A percentile compares a stretch with the other conserved stretches of the same genome.
Evolutionary conservation across 2,329 filamentous ascomycete species (phyloP).

Genomic region (Fusarium verrucosum): DNA sequence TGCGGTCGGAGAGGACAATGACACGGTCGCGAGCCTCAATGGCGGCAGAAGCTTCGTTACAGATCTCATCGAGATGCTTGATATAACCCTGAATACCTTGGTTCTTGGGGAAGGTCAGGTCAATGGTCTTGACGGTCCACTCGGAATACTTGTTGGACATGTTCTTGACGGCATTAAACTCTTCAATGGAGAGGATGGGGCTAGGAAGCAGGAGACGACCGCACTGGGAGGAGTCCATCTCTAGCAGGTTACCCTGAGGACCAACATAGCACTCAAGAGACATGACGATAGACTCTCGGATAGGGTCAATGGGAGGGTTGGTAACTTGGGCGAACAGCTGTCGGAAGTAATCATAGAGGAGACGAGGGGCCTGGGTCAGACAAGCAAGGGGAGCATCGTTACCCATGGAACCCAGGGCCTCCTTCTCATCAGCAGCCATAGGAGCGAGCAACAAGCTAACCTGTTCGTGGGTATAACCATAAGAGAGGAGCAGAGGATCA

Average conservation of each 20-base stretch:
- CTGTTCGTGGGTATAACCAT: slow-evolving; percentile 95
- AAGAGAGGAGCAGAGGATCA: slow-evolving; percentile 84
- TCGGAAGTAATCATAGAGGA: slow-evolving; percentile 96
- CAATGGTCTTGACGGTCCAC: slow-evolving; percentile 91
- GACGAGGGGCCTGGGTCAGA: slow-evolving; percentile 85
- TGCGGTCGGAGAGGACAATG: slow-evolving; percentile 88
- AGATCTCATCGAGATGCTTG: slow-evolving; percentile 87
- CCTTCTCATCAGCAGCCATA: slow-evolving; percentile 97
- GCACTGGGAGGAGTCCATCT: slow-evolving; percentile 92
- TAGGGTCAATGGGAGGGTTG: slow-evolving; percentile 96
- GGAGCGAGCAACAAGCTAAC: slow-evolving; percentile 90
- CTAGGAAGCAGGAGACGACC: slow-evolving; percentile 86
- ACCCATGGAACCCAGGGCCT: slow-evolving; percentile 96
- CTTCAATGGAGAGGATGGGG: slow-evolving; percentile 86
- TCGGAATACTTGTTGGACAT: slow-evolving; percentile 75
- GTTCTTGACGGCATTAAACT: slow-evolving; percentile 88
- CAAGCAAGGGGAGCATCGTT: slow-evolving; percentile 95
- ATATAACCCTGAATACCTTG: slow-evolving; percentile 86
- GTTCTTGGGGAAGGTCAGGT: slow-evolving; percentile 90
- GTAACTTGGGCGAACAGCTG: slow-evolving; percentile 98
- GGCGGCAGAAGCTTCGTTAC: slow-evolving; percentile 82
- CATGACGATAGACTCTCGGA: slow-evolving; percentile 98
- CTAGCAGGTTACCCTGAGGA: slow-evolving; percentile 91
- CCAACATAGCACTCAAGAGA: slow-evolving; percentile 96
- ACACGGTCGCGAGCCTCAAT: slow-evolving; percentile 86